Evolutionary conservation across 495 filamentous ascomycete species (phyloP).

Genomic region (Aspergillus diversus): DNA sequence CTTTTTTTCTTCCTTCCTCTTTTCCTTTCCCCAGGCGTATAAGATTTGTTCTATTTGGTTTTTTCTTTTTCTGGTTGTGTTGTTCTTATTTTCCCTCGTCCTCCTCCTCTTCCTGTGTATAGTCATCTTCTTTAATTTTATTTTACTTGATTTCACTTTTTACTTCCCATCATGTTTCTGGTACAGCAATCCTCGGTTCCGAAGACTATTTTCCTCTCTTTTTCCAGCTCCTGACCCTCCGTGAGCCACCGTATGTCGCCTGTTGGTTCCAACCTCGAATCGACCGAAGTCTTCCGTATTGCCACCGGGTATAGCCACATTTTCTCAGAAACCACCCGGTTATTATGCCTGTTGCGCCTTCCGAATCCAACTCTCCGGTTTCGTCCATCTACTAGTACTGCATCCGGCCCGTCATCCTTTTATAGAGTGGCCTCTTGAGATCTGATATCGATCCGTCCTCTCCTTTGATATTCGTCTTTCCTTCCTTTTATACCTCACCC

Average conservation of each 20-base stretch:
- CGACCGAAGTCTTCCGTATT: not conserved
- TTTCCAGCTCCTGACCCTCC: not conserved
- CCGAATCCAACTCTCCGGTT: conserved; percentile 6
- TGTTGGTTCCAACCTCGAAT: conserved; percentile 3
- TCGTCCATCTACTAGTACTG: not conserved
- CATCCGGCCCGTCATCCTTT: not conserved
- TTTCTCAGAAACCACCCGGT: not conserved
- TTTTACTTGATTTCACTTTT: not conserved
- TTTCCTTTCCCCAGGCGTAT: not conserved
- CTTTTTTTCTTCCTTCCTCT: not conserved
- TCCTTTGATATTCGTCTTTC: not conserved
- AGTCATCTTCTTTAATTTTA: conserved; percentile 7
- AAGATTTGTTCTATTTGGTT: not conserved
- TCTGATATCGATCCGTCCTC: conserved; percentile 4
- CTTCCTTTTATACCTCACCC: not conserved
- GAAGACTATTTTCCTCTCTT: not conserved
- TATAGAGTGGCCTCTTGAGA: not conserved
- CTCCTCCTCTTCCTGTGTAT: not conserved
- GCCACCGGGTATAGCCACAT: not conserved
- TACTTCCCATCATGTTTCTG: conserved; percentile 11
- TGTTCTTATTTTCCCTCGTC: not conserved
- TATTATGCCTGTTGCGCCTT: not conserved
- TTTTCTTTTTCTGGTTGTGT: not conserved
- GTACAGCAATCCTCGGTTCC: conserved; percentile 5
- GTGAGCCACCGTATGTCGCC: not conserved